These are phyloP conservation scores for Laguncularia racemosa DNA, from an alignment of 345 rosid species.

Conservation along the genomic window DNA sequence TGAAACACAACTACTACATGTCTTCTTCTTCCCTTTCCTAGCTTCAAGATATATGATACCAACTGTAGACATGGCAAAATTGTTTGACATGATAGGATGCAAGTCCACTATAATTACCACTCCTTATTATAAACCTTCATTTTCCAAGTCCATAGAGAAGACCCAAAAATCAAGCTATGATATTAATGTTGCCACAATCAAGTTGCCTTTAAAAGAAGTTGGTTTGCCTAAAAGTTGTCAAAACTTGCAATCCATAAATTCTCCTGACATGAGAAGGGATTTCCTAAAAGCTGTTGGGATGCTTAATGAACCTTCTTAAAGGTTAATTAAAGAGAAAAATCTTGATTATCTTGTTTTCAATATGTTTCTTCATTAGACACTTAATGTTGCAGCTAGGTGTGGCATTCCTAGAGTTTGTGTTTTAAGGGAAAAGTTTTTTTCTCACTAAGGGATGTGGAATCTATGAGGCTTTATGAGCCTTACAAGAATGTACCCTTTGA, in stretches of 20 bases:
- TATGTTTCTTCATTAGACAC: conserved; percentile 26
- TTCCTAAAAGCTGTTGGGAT: conserved; percentile 4
- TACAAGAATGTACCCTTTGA: conserved; percentile 17
- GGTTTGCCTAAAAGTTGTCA: conserved; percentile 45
- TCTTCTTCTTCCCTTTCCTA: conserved; percentile 34
- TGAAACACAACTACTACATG: conserved; percentile 12
- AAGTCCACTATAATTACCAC: conserved; percentile 31
- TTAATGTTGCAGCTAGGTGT: conserved; percentile 14
- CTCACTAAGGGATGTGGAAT: not conserved
- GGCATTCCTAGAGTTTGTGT: conserved; percentile 29
- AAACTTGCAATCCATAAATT: conserved; percentile 19
- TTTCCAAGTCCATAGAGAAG: conserved; percentile 12
- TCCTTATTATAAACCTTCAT: conserved; percentile 13
- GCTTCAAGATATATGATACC: conserved; percentile 30
- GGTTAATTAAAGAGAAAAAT: conserved; percentile 7
- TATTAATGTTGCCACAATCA: conserved; percentile 6
- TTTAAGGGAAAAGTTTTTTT: conserved; percentile 30
- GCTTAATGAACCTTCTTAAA: conserved; percentile 22
- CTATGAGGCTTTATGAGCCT: conserved; percentile 10
- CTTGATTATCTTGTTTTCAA: conserved; percentile 26
- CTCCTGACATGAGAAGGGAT: not conserved
- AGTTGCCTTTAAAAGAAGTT: conserved; percentile 30
- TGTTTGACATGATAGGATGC: conserved; percentile 23
- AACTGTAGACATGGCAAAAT: conserved; percentile 26
- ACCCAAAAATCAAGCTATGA: not conserved